Conservation (phyloP, 2,329 filamentous ascomycete species). For the Zymoseptoria pseudotritici region DNA sequence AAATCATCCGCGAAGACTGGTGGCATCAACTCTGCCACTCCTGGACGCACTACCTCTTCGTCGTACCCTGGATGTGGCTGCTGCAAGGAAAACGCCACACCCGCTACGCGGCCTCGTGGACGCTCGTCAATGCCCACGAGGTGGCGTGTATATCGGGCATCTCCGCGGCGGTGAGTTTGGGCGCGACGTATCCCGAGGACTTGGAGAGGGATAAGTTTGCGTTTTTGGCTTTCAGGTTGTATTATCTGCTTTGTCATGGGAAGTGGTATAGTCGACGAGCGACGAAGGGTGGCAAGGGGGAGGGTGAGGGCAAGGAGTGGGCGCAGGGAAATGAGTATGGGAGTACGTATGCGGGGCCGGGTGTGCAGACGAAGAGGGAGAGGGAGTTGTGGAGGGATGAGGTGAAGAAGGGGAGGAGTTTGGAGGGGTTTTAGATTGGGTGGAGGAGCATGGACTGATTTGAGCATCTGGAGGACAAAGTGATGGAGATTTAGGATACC, state of each 20-base stretch:
- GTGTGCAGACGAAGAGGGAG: conserved; percentile 45
- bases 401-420: conserved; percentile 31
- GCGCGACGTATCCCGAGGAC: conserved; percentile 56
- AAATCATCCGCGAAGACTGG: conserved; percentile 58
- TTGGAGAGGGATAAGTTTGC: conserved; percentile 57
- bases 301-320: conserved; percentile 48
- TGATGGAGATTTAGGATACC: not conserved
- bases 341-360: conserved; percentile 53
- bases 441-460: no score
- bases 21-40: conserved; percentile 61
- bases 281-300: conserved; percentile 27
- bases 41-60: conserved; percentile 56
- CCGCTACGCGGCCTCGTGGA: conserved; percentile 60
- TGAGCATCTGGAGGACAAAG: not conserved
- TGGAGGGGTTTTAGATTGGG: conserved; percentile 13
- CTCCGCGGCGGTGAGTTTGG: conserved; percentile 61
- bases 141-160: conserved; percentile 64
- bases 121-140: conserved; percentile 63
- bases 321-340: conserved; percentile 51
- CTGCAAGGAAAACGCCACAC: conserved; percentile 60
- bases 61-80: conserved; percentile 66
- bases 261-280: conserved; percentile 49
- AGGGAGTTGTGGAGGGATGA: conserved; percentile 48
- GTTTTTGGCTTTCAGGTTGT: conserved; percentile 53
- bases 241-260: conserved; percentile 55